These are phyloP conservation scores for Mediolabrus comicus DNA, from an alignment of 108 stramenopile species.

Conservation along the genomic window DNA sequence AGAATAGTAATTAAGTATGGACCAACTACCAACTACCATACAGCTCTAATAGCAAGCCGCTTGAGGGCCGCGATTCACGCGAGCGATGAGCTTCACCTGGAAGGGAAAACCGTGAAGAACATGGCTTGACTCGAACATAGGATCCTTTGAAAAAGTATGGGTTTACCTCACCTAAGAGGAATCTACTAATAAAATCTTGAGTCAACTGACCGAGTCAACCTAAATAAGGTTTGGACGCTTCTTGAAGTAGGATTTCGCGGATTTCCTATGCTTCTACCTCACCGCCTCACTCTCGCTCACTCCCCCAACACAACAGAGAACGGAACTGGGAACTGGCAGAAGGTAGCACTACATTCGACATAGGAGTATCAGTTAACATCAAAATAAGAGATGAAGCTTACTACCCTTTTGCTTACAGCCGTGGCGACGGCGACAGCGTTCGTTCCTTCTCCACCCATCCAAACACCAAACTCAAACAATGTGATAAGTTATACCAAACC, in stretches of 20 bases:
- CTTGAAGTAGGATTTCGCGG: not conserved
- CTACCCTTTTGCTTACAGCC: not conserved
- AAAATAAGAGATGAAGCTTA: constrained; percentile 5
- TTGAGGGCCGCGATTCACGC: no score
- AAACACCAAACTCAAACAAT: not conserved
- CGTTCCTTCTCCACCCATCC: not conserved
- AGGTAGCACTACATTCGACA: not conserved
- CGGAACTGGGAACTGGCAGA: not conserved
- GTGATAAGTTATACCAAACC: not conserved
- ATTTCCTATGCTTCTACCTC: not conserved
- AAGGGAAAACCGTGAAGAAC: constrained; percentile 1
- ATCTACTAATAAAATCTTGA: not conserved
- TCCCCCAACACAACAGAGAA: not conserved
- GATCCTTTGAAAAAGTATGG: not conserved
- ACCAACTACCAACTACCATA: no score
- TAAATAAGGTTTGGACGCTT: not conserved
- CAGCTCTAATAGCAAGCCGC: no score
- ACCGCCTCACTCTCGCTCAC: not conserved
- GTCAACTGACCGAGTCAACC: not conserved
- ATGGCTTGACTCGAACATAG: not conserved
- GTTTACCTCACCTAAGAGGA: not conserved
- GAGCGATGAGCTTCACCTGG: not conserved
- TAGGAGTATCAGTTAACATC: not conserved
- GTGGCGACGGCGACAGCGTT: not conserved
- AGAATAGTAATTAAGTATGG: not conserved